These are phyloP conservation scores for Pseudocercospora fijiensis DNA, from an alignment of 2,329 filamentous ascomycete species.

Conservation along the genomic window DNA sequence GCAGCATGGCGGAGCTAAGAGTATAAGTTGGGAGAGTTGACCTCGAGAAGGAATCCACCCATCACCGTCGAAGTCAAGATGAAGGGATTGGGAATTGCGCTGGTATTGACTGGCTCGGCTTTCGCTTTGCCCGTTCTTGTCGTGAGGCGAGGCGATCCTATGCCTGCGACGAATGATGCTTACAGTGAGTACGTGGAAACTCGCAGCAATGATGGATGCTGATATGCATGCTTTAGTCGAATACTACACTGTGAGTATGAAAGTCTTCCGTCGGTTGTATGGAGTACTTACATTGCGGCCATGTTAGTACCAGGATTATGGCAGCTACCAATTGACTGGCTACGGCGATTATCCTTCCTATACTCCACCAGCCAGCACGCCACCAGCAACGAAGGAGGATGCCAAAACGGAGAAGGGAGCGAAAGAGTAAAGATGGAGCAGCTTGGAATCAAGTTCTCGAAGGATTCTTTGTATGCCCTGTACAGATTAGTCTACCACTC, in stretches of 20 bases:
- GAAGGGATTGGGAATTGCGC: background rate
- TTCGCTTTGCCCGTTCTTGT: background rate
- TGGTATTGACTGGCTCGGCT: background rate
- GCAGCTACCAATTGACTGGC: background rate
- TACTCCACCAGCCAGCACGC: background rate
- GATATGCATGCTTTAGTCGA: background rate
- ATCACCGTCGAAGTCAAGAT: background rate
- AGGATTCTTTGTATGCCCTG: background rate
- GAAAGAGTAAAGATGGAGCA: background rate
- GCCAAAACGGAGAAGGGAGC: background rate
- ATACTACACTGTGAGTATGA: background rate
- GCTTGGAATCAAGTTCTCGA: background rate
- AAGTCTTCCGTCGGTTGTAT: too few species aligned
- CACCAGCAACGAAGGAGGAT: background rate
- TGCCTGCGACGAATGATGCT: background rate
- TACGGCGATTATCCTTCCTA: background rate
- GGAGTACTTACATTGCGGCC: background rate
- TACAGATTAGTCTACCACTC: constrained; percentile 40
- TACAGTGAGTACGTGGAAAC: background rate
- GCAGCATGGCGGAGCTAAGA: background rate
- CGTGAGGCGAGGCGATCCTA: background rate
- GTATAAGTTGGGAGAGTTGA: background rate
- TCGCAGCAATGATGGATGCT: background rate
- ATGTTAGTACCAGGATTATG: background rate
- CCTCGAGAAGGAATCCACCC: background rate